These are phyloP conservation scores for Candida coleopterorum DNA, from an alignment of 805 yeast species.

Conservation along the genomic window DNA sequence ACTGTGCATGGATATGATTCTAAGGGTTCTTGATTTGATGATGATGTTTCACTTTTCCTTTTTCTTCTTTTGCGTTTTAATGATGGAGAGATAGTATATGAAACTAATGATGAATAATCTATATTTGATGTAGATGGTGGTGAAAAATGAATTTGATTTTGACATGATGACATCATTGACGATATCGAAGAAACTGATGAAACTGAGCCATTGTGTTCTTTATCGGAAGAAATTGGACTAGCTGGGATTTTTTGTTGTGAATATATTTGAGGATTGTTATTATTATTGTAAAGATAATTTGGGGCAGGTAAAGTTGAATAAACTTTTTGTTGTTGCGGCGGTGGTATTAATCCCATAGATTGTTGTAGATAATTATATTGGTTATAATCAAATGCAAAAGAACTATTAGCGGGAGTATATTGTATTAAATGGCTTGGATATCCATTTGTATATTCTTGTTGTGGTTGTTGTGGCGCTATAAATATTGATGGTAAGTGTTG, in stretches of 20 bases:
- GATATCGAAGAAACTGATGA: background rate
- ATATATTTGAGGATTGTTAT: background rate
- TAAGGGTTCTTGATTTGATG: background rate
- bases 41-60: slow-evolving; percentile 4
- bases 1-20: slow-evolving; percentile 32
- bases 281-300: slow-evolving; percentile 3
- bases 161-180: too few species aligned
- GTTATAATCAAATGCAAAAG: slow-evolving; percentile 2
- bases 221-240: slow-evolving; percentile 9
- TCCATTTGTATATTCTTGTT: slow-evolving; percentile 2
- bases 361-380: slow-evolving; percentile 2
- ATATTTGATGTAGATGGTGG: slow-evolving; percentile 12
- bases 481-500: slow-evolving; percentile 8
- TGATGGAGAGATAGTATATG: slow-evolving; percentile 29
- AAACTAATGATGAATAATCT: slow-evolving; percentile 32
- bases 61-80: slow-evolving; percentile 25
- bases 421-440: slow-evolving; percentile 1
- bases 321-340: slow-evolving; percentile 3
- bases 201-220: slow-evolving; percentile 5
- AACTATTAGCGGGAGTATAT: background rate
- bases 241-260: slow-evolving; percentile 7
- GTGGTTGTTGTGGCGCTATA: slow-evolving; percentile 4
- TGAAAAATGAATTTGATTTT: background rate
- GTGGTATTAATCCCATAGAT: background rate
- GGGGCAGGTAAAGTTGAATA: slow-evolving; percentile 6